Base-by-base conservation (phyloP, 352 stramenopile species). In the Plasmopara muralis region DNA sequence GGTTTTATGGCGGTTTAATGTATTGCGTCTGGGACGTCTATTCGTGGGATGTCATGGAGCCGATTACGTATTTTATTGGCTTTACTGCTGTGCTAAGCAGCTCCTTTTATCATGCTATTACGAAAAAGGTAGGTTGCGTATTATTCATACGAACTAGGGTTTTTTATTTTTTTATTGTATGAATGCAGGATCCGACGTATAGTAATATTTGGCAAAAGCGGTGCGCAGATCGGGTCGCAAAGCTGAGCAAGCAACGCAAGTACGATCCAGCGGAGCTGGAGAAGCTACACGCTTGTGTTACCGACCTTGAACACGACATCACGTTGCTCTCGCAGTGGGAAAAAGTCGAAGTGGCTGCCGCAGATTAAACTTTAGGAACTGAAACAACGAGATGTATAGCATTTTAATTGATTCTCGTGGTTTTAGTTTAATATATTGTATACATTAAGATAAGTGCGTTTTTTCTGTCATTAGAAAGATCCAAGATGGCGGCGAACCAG, bases 21-120 rank as follows among this genome's bases (percentile, higher is more conserved):
- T 92, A 89, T 63, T 72, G 73, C 18, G 81, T 92, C 41, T 92
- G 81, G 81, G 75, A 92, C 35, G 81, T 92, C 30, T 92, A 92
- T 55, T 92, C 81, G 47, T 94, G 83, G 83, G 83, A 94, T 53
- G 75, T 94, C 45, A 94, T 94, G 83, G 83, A 94, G 59, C 83
- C 83, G 16, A 90, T 94, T 53, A 91, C 83, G 60, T 94, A 94
- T 64, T 93, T 93, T 57, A 88, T 94, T 64, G 79, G 81, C 47
- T 93, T 93, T 55, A 88, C 80, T n/a, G 77, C 77, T 20, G 80
- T 93, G 40, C 50, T 93, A 34, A 75, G 70, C 45, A 84, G 86
- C 50, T 85, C 80, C 41, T 91, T 93, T 55, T 91, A 91, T 57
- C 78, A 86, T 31, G 74, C 65, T 18, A 68, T 89, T 40, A 89